A percentile compares a stretch with the other conserved stretches of the same genome.
Conservation (phyloP, 1,139 yeast genomes). For the Candida smagusa region DNA sequence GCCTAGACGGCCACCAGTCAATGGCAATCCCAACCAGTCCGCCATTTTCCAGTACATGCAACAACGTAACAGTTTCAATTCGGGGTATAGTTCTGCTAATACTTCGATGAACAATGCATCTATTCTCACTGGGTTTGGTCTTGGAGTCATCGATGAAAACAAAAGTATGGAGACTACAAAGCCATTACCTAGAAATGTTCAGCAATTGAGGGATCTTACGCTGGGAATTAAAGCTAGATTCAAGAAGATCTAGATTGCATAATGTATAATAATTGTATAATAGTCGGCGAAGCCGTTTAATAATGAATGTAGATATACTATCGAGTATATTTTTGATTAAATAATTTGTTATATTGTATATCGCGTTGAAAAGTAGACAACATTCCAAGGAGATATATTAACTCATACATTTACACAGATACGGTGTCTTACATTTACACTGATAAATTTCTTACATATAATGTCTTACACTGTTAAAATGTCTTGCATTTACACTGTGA, state of each 20-base stretch:
- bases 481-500: too few species aligned
- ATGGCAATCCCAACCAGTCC: constrained; percentile 5
- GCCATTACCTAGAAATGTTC: constrained; percentile 23
- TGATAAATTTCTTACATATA: too few species aligned
- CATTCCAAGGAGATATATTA: too few species aligned
- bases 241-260: constrained; percentile 10
- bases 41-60: constrained; percentile 12
- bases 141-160: constrained; percentile 40
- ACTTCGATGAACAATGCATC: constrained; percentile 25
- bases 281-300: too few species aligned
- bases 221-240: constrained; percentile 34
- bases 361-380: too few species aligned
- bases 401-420: too few species aligned
- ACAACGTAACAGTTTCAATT: constrained; percentile 8
- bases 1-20: neutral
- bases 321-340: too few species aligned
- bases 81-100: constrained; percentile 19
- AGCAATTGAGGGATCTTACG: constrained; percentile 36
- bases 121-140: constrained; percentile 35
- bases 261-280: too few species aligned
- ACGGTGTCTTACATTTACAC: too few species aligned
- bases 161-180: constrained; percentile 25
- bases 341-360: too few species aligned
- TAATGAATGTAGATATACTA: too few species aligned
- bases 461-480: too few species aligned